These are phyloP conservation scores for Cryptococcus amylolentus DNA, from an alignment of 1,284 basidiomycete genomes.

Conservation along the genomic window DNA sequence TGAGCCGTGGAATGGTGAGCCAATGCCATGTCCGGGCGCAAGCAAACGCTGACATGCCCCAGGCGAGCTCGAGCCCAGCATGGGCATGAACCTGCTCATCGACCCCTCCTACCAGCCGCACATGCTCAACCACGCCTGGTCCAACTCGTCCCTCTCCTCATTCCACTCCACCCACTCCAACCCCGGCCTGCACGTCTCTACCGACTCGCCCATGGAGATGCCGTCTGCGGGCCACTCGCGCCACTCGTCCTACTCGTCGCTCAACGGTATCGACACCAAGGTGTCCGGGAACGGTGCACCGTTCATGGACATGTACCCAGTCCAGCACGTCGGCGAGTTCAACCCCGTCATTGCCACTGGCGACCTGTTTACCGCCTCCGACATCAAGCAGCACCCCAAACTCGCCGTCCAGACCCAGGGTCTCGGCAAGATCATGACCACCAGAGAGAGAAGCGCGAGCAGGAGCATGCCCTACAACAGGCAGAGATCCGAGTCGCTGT, in stretches of 20 bases:
- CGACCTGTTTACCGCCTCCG: not conserved
- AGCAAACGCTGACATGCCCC: not conserved
- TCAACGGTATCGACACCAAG: conserved; percentile 6
- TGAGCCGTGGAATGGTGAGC: too few species aligned
- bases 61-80: not conserved
- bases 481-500: conserved; percentile 30
- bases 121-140: conserved; percentile 19
- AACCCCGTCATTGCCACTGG: conserved; percentile 1
- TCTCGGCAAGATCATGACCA: conserved; percentile 14
- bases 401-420: conserved; percentile 23
- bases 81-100: not conserved
- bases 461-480: conserved; percentile 32
- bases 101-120: conserved; percentile 3
- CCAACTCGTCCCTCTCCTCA: conserved; percentile 17
- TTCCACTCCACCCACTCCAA: conserved; percentile 4
- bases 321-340: conserved; percentile 3
- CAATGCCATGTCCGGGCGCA: too few species aligned
- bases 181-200: conserved; percentile 5
- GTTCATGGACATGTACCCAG: conserved; percentile 1
- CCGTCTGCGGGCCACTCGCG: conserved; percentile 9
- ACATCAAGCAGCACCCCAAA: conserved; percentile 9
- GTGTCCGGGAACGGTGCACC: not conserved
- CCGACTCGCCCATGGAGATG: conserved; percentile 3
- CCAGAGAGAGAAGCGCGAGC: conserved; percentile 21
- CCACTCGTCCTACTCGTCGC: conserved; percentile 16